Conservation (phyloP, 306 rosid genomes). For the Dryas drummondii region DNA sequence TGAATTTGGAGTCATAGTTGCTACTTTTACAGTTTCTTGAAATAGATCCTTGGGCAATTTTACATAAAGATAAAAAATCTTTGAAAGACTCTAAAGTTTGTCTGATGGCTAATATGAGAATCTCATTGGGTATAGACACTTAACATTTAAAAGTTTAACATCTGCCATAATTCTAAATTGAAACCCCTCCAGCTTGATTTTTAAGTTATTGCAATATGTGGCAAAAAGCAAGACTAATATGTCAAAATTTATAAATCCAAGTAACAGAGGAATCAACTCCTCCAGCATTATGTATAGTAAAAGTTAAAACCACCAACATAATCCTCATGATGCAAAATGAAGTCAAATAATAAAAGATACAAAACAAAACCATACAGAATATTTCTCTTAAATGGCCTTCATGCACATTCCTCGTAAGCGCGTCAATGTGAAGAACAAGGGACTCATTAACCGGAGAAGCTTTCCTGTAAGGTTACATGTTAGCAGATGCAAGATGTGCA, state of each 20-base stretch:
- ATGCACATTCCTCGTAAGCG: slow-evolving; percentile 91
- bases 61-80: not conserved
- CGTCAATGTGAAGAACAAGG: slow-evolving; percentile 78
- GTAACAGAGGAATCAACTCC: not conserved
- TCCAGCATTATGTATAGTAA: not conserved
- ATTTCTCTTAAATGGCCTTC: slow-evolving; percentile 95
- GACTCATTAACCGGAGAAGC: slow-evolving; percentile 82
- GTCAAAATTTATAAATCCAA: not conserved
- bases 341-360: slow-evolving; percentile 6
- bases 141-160: not conserved
- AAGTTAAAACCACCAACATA: slow-evolving; percentile 14
- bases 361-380: slow-evolving; percentile 56
- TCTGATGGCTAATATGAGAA: not conserved
- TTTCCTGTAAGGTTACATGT: slow-evolving; percentile 56
- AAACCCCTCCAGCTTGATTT: not conserved
- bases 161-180: not conserved
- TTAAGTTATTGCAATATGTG: not conserved
- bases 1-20: not conserved
- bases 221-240: not conserved
- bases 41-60: not conserved
- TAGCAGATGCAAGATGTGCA: slow-evolving; percentile 4
- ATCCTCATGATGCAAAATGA: slow-evolving; percentile 1
- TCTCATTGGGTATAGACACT: not conserved
- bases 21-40: not conserved
- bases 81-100: not conserved